These are phyloP conservation scores for Tricholoma flavovirens DNA, from an alignment of 768 basidiomycete genomes.

Conservation along the genomic window DNA sequence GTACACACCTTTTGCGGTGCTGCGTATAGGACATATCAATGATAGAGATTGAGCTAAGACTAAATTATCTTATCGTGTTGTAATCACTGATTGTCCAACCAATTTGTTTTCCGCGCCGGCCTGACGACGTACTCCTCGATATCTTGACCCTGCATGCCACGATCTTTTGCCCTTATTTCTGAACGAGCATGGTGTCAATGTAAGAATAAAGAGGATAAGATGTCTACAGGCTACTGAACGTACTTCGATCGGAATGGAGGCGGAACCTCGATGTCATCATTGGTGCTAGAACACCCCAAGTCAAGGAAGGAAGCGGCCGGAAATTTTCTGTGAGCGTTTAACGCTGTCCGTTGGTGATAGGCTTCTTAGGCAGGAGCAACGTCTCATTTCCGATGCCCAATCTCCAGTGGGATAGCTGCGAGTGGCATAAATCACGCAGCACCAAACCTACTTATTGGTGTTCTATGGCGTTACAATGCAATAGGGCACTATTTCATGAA, in stretches of 20 bases:
- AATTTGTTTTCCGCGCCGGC: background rate
- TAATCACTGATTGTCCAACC: background rate
- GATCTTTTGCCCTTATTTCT: background rate
- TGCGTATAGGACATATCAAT: background rate
- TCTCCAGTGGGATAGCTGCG: background rate
- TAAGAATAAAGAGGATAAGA: background rate
- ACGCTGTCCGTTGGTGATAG: background rate
- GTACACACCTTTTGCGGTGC: background rate
- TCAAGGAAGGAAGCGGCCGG: background rate
- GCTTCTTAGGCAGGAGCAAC: background rate
- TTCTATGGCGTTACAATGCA: background rate
- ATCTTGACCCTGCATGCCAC: background rate
- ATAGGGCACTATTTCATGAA: background rate
- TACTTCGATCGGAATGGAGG: background rate
- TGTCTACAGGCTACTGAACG: background rate
- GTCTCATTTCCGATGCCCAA: background rate
- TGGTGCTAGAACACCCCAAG: background rate
- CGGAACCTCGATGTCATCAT: background rate
- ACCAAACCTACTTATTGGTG: background rate
- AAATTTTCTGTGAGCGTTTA: background rate
- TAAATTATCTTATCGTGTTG: background rate
- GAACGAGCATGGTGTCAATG: background rate
- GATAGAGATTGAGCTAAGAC: background rate
- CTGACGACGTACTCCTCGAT: background rate
- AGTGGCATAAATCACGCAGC: constrained; percentile 3